Evolutionary conservation across 139 green algal genomes (phyloP), one percentile per base, ranked within the genome.

Genomic region (Chlorella sp.): DNA sequence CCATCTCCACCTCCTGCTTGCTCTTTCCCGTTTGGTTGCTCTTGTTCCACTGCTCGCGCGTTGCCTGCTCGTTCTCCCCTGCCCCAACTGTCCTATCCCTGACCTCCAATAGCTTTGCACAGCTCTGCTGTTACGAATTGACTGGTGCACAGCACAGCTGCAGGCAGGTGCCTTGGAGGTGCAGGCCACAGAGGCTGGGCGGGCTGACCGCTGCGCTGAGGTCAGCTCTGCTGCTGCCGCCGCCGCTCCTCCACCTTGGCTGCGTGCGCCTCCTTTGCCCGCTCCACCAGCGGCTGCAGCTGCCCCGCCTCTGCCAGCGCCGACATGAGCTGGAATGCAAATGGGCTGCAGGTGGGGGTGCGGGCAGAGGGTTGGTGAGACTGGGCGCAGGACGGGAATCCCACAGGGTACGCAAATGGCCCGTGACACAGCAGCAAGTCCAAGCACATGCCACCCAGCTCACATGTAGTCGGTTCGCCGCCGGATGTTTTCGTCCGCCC

Each of bases 301-400:
- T 97, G 80, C 40, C 93, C 92, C 74, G 96, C 93, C 83, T 95
- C 90, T 2, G 97, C 96, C 56, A 99, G 88, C 8, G 94, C 70
- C 76, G 93, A 95, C 11, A 99, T 85, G 54, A 98, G 92, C 78
- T 97, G 94, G 92, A 98, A 99, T 0, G 98, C 73, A 73, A 99
- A 96, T 9, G 97, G 97, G 7, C 51, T 60, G 51, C 51, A 99
- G 91, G 62, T 36, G 62, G 30, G 19, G 62, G 6, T 38, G 62
- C 5, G 28, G 62, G n/a, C n/a, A n/a, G n/a, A n/a, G n/a, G n/a
- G n/a, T n/a, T n/a, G n/a, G n/a, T n/a, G n/a, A n/a, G n/a, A n/a
- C n/a, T n/a, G n/a, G n/a, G n/a, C n/a, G n/a, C n/a, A n/a, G n/a
- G n/a, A n/a, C n/a, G n/a, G n/a, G n/a, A n/a, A n/a, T n/a, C n/a